These are phyloP conservation scores for Nitzschia sp. DNA, from an alignment of 108 stramenopile genomes.

Conservation along the genomic window DNA sequence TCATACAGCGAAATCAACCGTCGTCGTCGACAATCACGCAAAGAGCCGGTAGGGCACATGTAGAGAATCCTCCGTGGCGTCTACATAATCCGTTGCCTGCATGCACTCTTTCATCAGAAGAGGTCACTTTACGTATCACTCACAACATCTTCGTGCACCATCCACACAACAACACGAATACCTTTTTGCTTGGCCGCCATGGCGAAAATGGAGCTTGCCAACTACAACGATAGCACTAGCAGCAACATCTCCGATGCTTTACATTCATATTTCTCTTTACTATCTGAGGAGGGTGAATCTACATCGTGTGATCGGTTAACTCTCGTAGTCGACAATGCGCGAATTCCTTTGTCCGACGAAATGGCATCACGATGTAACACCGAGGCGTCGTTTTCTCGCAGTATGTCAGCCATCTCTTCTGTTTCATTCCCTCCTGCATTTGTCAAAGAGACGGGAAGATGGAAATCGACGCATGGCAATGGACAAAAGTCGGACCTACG, in stretches of 20 bases:
- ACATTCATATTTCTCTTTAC: background rate
- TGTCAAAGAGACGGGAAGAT: background rate
- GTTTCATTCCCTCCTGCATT: constrained; percentile 9
- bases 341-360: constrained; percentile 9
- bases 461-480: background rate
- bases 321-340: constrained; percentile 23
- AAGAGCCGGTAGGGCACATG: too few relatives aligned
- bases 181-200: background rate
- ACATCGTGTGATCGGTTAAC: background rate
- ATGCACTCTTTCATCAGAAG: background rate
- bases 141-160: background rate
- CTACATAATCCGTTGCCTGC: too few relatives aligned
- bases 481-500: background rate
- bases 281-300: background rate
- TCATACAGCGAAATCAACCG: background rate
- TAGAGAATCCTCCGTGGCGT: too few relatives aligned
- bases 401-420: constrained; percentile 2
- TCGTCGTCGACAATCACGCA: too few relatives aligned
- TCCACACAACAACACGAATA: background rate
- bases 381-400: background rate
- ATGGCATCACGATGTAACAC: background rate
- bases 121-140: background rate
- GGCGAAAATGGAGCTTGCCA: background rate
- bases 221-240: background rate
- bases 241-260: background rate